Conservation (phyloP, 306 rosid species). For the Cucumis cinereus region DNA sequence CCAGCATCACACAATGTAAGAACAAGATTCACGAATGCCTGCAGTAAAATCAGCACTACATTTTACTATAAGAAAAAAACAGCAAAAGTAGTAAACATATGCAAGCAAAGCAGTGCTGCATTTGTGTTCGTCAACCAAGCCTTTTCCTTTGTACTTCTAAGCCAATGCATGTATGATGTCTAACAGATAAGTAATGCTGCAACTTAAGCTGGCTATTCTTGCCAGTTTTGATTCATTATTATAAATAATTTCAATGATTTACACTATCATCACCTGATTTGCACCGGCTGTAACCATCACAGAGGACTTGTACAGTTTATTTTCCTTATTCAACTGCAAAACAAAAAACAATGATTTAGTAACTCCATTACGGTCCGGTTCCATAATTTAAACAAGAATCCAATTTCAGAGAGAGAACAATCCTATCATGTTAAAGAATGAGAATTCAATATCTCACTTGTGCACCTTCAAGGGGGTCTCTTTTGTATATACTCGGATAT, state of each 20-base stretch:
- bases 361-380: not conserved
- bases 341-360: conserved; percentile 6
- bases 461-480: too few species aligned
- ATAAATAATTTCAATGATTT: not conserved
- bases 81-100: not conserved
- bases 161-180: not conserved
- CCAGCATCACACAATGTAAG: conserved; percentile 92
- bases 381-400: not conserved
- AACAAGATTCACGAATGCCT: conserved; percentile 94
- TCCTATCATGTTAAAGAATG: not conserved
- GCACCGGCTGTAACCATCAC: conserved; percentile 99
- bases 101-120: not conserved
- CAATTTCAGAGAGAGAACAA: not conserved
- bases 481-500: too few species aligned
- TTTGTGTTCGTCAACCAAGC: not conserved
- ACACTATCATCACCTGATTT: conserved; percentile 67
- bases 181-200: not conserved
- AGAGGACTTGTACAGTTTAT: conserved; percentile 67
- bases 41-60: conserved; percentile 19
- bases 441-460: not conserved
- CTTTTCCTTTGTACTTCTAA: not conserved
- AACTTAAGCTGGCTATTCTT: not conserved
- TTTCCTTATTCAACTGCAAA: conserved; percentile 64
- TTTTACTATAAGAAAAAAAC: not conserved
- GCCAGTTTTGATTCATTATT: not conserved